Evolutionary conservation across 2,329 filamentous ascomycete species (phyloP), one percentile per base, ranked within the genome.

Genomic region (Colletotrichum scovillei): DNA sequence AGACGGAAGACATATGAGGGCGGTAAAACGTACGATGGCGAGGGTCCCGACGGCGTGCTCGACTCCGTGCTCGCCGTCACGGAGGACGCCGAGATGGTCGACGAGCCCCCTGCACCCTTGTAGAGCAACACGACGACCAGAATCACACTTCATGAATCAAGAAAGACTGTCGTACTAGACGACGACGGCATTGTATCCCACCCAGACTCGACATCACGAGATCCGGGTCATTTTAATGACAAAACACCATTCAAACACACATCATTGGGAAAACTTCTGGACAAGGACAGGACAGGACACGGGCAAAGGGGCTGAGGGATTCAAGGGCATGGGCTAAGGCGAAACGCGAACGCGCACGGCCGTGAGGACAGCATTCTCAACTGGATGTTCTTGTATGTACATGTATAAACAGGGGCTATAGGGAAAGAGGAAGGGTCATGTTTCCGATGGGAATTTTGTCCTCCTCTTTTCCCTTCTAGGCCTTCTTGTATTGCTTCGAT

Each of bases 1-100:
- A 86, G 86, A 67, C 85, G 91, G 49, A 86, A 91, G 24, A 91
- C 90, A 4, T 92, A 92, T 75, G 90, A 92, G 78, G 87, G 86
- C 77, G 87, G 85, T 60, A 84, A 87, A 75, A 81, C 85, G 1
- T 83, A 90, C 30, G 78, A 86, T 22, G 90, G 90, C 22, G 90
- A 92, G 76, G 86, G 86, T 2, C 81, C 81, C 1, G 88, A 90
- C 38, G 88, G 88, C 1, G 82, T 89, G 1, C 77, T 83, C 0
- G 49, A 66, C 42, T 78, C 82, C 1, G 82, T 89, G 1, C 77
- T 83, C 1, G 49, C 69, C 35, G 78, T 82, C 5, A 81, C 81
- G 5, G 84, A 85, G 57, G 86, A 86, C 65, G 82, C 83, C 28
- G 86, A 85, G 32, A 83, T 85, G 77, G 87, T 85, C 22, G 77